These are phyloP conservation scores for Anisodus acutangulus DNA, from an alignment of 257 asterid genomes.

Conservation along the genomic window DNA sequence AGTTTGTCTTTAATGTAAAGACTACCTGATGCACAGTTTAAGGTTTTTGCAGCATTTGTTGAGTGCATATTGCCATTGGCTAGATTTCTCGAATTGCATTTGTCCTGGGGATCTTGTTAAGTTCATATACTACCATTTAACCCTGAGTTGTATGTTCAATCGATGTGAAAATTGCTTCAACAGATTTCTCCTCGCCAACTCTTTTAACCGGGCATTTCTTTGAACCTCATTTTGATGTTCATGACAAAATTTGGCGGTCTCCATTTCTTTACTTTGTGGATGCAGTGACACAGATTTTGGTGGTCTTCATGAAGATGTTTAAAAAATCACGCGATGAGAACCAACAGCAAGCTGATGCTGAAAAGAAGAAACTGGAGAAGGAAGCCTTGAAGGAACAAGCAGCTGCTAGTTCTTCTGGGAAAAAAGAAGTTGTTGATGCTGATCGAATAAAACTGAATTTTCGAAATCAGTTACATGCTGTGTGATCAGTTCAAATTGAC, in stretches of 20 bases:
- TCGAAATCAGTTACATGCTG: slow-evolving; percentile 18
- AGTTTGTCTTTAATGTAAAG: slow-evolving; percentile 3
- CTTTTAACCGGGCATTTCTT: not conserved
- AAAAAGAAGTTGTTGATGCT: slow-evolving; percentile 69
- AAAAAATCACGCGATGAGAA: slow-evolving; percentile 88
- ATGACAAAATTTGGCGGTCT: not conserved
- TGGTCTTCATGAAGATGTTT: slow-evolving; percentile 80
- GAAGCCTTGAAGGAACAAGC: slow-evolving; percentile 89
- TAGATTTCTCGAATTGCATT: not conserved
- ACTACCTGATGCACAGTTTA: not conserved
- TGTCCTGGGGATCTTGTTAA: not conserved
- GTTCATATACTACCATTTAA: not conserved
- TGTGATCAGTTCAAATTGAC: not conserved
- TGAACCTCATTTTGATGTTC: not conserved
- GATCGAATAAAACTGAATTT: slow-evolving; percentile 42
- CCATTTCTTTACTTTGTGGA: slow-evolving; percentile 25
- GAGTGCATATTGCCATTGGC: not conserved
- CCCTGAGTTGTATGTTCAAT: not conserved
- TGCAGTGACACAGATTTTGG: slow-evolving; percentile 93
- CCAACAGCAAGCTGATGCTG: slow-evolving; percentile 80
- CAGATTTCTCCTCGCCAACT: not conserved
- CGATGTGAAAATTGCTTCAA: not conserved
- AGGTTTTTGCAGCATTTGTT: not conserved
- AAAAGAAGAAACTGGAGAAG: slow-evolving; percentile 88
- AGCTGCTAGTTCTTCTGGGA: slow-evolving; percentile 68